These are phyloP conservation scores for Micromonas commoda DNA, from an alignment of 139 green algal species.

Conservation along the genomic window DNA sequence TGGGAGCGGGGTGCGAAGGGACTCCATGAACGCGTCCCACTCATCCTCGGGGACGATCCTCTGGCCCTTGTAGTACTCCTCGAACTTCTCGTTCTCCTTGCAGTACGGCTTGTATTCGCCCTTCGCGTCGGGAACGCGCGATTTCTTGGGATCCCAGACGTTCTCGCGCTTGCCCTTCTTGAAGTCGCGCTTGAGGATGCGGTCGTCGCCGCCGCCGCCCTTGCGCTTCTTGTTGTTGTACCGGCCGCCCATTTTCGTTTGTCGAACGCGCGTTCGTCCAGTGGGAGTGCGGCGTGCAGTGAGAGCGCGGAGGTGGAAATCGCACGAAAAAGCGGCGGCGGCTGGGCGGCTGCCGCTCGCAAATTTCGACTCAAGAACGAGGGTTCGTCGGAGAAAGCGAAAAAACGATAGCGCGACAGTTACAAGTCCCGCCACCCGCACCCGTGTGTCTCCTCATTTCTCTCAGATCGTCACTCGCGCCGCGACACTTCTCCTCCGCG, in stretches of 20 bases:
- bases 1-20: constrained; percentile 69
- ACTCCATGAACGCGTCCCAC: constrained; percentile 79
- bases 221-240: constrained; percentile 20
- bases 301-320: neutral
- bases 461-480: too few species aligned
- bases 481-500: too few species aligned
- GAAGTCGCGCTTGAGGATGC: constrained; percentile 18
- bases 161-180: constrained; percentile 16
- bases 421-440: too few species aligned
- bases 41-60: constrained; percentile 66
- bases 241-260: constrained; percentile 4
- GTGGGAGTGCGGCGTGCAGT: neutral
- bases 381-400: too few species aligned
- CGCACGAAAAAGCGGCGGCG: neutral
- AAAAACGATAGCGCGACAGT: too few species aligned
- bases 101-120: neutral
- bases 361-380: too few species aligned
- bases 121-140: neutral
- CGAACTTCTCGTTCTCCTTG: constrained; percentile 46
- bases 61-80: constrained; percentile 70
- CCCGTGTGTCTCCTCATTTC: too few species aligned
- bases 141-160: neutral
- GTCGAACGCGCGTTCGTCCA: neutral
- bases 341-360: too few species aligned
- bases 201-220: neutral